phyloP scores from a whole-genome alignment of 495 filamentous ascomycete species.

The Penicillium odoratum region DNA sequence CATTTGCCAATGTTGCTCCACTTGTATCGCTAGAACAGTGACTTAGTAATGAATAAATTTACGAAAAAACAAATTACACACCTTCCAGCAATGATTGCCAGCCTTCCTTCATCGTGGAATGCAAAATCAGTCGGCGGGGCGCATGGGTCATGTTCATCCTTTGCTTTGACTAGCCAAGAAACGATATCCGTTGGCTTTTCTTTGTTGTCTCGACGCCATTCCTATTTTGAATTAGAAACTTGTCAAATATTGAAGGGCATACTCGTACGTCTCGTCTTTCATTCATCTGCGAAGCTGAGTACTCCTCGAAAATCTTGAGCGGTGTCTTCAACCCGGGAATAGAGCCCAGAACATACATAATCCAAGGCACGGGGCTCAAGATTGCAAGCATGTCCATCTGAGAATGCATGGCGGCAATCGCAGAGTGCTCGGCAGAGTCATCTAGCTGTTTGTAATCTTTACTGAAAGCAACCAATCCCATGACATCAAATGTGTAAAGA shows the following conservation, averaged over 20 bases:
- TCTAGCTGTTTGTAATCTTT: slow-evolving; percentile 1
- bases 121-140: slow-evolving; percentile 17
- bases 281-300: not conserved
- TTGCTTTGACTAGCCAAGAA: slow-evolving; percentile 32
- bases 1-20: not conserved
- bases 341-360: not conserved
- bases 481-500: not conserved
- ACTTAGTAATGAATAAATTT: not conserved
- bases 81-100: slow-evolving; percentile 35
- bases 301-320: not conserved
- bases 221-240: not conserved
- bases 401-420: not conserved
- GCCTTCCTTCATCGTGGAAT: slow-evolving; percentile 25
- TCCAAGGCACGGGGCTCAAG: not conserved
- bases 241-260: not conserved
- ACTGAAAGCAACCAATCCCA: not conserved
- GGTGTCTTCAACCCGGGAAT: not conserved
- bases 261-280: not conserved
- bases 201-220: slow-evolving; percentile 7
- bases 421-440: not conserved
- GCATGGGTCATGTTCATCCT: slow-evolving; percentile 15
- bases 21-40: not conserved
- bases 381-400: not conserved
- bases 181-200: slow-evolving; percentile 27
- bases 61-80: not conserved